Evolutionary conservation across 2,329 filamentous ascomycete genomes (phyloP), one percentile per base, ranked within the genome.

Genomic region (Talaromyces rugulosus): DNA sequence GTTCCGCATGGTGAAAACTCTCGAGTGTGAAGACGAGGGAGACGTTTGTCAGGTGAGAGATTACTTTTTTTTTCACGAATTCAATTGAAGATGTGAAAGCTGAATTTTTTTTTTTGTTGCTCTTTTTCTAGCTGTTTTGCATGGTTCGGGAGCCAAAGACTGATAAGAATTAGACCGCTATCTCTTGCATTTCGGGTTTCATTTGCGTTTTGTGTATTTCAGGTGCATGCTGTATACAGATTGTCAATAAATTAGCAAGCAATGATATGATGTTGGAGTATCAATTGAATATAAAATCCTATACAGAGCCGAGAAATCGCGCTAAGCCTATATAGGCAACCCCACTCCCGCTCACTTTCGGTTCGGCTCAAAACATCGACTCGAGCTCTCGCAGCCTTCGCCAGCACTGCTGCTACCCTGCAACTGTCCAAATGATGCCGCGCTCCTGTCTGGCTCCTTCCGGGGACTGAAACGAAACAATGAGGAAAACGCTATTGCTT

Each of bases 21-120:
- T 91, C 80, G 79, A 85, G 60, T 90, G 88, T 71, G 82, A 86
- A 62, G 88, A 90, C 69, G 80, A 82, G 2, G 85, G 84, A 3
- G 83, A 83, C 31, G 72, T 75, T 1, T 85, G 84, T 64, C 82
- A 80, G 69, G 72, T 87, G 53, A 50, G 72, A 56, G 23, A 31
- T 28, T 53, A 9, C 55, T 16, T 51, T 34, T 33, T 23, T 42
- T 33, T 23, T 31, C 34, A 28, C 9, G 12, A 7, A 16, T 16
- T 11, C 8, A 12, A 33, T 11, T 11, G 6, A 16, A 51, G 9
- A 11, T 11, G 4, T 40, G 27, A 2, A 5, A 36, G 50, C 51
- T 57, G 53, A 57, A 31, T n/a, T 55, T 40, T 14, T 40, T 40
- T n/a, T 55, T 40, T 14, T 40, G 36, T 7, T 33, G 28, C 9